Evolutionary conservation across 2,329 filamentous ascomycete species (phyloP).

Genomic region (Pyrenophora tritici-repentis): DNA sequence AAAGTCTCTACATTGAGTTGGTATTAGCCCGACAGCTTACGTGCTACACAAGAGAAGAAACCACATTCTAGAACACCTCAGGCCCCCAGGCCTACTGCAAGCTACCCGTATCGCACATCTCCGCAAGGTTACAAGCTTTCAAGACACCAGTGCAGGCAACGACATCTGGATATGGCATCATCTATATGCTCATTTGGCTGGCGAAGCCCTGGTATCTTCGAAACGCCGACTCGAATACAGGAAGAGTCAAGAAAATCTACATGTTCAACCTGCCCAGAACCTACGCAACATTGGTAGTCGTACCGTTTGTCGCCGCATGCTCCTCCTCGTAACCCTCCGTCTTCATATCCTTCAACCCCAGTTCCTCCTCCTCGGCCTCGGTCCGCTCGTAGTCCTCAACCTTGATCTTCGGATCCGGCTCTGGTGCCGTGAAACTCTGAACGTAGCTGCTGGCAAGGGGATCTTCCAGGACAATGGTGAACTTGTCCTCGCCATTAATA

Average conservation of each 20-base stretch:
- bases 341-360: conserved; percentile 92
- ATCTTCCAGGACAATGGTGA: conserved; percentile 82
- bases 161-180: conserved; percentile 1
- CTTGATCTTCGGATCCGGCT: conserved; percentile 82
- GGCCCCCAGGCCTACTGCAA: not conserved
- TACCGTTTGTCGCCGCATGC: conserved; percentile 34
- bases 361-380: conserved; percentile 88
- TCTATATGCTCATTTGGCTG: conserved; percentile 33
- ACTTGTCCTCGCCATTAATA: conserved; percentile 78
- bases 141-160: not conserved
- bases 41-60: too few species aligned
- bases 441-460: conserved; percentile 93
- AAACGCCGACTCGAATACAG: conserved; percentile 35
- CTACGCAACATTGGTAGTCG: conserved; percentile 23
- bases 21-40: too few species aligned
- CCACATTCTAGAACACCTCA: too few species aligned
- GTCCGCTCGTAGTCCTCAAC: conserved; percentile 85
- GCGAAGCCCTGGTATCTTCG: conserved; percentile 45
- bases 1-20: not conserved
- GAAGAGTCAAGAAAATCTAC: conserved; percentile 26
- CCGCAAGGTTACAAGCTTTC: not conserved
- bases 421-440: conserved; percentile 79
- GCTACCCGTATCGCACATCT: not conserved
- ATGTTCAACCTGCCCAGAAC: conserved; percentile 2
- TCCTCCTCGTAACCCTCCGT: conserved; percentile 77